Percentiles rank a stretch among this genome's conserved stretches.
Conservation (phyloP, 1,284 basidiomycete species). For the Ceratobasidium sp. region DNA sequence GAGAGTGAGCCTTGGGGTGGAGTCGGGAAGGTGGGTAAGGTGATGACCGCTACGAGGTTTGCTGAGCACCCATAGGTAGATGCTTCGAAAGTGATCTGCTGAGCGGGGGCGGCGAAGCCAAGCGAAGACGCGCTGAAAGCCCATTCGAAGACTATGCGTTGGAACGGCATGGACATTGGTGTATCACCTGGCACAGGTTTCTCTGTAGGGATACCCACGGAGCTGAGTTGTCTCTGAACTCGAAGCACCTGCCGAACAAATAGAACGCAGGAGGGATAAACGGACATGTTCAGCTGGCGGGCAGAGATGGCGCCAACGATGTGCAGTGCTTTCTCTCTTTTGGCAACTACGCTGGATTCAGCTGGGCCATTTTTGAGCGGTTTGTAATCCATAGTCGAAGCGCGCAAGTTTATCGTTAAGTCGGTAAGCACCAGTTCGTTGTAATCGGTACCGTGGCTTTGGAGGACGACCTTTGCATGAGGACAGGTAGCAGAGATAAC, state of each 20-base stretch:
- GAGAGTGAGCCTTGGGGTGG: conserved; percentile 30
- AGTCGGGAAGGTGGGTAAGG: conserved; percentile 1
- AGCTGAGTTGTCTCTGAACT: conserved; percentile 52
- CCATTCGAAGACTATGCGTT: conserved; percentile 36
- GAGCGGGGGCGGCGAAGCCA: conserved; percentile 42
- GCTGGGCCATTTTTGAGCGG: background rate
- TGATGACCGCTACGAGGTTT: background rate
- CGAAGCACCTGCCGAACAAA: conserved; percentile 72
- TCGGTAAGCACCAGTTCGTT: conserved; percentile 19
- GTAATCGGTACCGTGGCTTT: conserved; percentile 29
- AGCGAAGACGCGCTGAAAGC: conserved; percentile 17
- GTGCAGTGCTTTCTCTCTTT: conserved; percentile 32
- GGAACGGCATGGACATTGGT: conserved; percentile 4
- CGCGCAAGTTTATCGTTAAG: conserved; percentile 11
- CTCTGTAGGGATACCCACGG: background rate
- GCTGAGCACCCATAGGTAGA: conserved; percentile 26
- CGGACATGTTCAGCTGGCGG: conserved; percentile 58
- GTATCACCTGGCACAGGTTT: background rate
- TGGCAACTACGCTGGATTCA: background rate
- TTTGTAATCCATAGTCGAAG: conserved; percentile 16
- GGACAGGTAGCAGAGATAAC: background rate
- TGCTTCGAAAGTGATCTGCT: conserved; percentile 47
- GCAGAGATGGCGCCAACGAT: conserved; percentile 34
- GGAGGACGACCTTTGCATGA: conserved; percentile 16
- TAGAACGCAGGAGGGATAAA: conserved; percentile 72